Evolutionary conservation across 495 filamentous ascomycete genomes (phyloP).

Genomic region (Daldinia decipiens): DNA sequence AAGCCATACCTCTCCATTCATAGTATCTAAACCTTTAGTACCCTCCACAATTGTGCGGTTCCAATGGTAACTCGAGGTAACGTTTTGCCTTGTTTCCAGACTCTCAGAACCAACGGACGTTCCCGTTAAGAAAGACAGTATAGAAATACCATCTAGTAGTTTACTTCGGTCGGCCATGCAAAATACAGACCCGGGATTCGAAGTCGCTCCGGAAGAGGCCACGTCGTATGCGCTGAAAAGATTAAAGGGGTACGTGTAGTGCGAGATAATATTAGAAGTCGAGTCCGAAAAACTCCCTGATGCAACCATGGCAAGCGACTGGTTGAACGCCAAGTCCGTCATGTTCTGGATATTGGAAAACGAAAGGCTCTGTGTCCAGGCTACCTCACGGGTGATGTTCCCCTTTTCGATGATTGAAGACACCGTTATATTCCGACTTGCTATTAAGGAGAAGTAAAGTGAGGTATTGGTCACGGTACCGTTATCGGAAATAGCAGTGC

Average conservation of each 20-base stretch:
- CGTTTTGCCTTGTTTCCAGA: slow-evolving; percentile 42
- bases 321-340: slow-evolving; percentile 66
- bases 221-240: slow-evolving; percentile 46
- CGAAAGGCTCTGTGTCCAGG: slow-evolving; percentile 71
- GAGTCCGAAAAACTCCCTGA: slow-evolving; percentile 66
- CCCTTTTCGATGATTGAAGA: slow-evolving; percentile 62
- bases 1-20: slow-evolving; percentile 45
- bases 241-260: slow-evolving; percentile 49
- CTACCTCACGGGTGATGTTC: slow-evolving; percentile 43
- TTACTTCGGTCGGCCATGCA: slow-evolving; percentile 45
- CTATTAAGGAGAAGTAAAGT: slow-evolving; percentile 67
- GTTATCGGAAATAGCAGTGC: slow-evolving; percentile 53
- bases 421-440: slow-evolving; percentile 65
- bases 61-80: slow-evolving; percentile 46
- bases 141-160: slow-evolving; percentile 32
- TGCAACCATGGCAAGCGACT: slow-evolving; percentile 70
- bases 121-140: slow-evolving; percentile 37
- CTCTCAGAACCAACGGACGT: slow-evolving; percentile 23
- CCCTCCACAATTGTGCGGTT: slow-evolving; percentile 45
- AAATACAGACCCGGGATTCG: slow-evolving; percentile 43
- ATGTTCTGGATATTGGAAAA: slow-evolving; percentile 70
- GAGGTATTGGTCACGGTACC: slow-evolving; percentile 68
- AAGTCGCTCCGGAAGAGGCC: slow-evolving; percentile 37
- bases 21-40: slow-evolving; percentile 36
- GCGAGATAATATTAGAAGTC: slow-evolving; percentile 44